These are phyloP conservation scores for Hymenoscyphus repandus DNA, from an alignment of 2,329 filamentous ascomycete species.

Conservation along the genomic window DNA sequence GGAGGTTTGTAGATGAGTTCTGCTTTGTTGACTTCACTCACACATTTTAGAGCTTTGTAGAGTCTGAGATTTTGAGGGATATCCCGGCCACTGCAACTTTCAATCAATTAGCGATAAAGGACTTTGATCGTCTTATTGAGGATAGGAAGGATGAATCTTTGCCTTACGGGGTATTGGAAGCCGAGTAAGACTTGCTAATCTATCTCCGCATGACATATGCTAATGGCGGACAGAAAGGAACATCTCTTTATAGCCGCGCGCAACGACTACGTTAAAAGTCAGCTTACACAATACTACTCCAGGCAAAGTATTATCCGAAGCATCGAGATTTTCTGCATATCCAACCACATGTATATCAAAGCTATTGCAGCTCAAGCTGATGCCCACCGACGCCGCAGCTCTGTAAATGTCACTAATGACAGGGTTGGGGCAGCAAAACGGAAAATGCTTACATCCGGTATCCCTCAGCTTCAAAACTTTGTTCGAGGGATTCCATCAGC, in stretches of 20 bases:
- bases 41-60: too few relatives aligned
- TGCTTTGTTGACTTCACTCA: too few relatives aligned
- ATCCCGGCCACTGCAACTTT: slow-evolving; percentile 6
- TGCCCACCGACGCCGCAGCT: background rate
- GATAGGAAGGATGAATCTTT: background rate
- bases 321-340: slow-evolving; percentile 3
- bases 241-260: slow-evolving; percentile 10
- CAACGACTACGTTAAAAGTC: slow-evolving; percentile 7
- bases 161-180: background rate
- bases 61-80: slow-evolving; percentile 10
- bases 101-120: background rate
- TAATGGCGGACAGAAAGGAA: slow-evolving; percentile 6
- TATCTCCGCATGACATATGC: background rate
- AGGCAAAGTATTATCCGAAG: too few relatives aligned
- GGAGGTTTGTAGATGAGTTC: slow-evolving; percentile 3
- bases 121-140: slow-evolving; percentile 1
- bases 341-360: slow-evolving; percentile 9
- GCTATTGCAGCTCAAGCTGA: background rate
- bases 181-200: too few relatives aligned
- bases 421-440: slow-evolving; percentile 1
- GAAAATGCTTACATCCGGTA: slow-evolving; percentile 6
- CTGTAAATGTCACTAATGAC: background rate
- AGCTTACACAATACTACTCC: too few relatives aligned
- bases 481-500: slow-evolving; percentile 7
- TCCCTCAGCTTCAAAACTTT: slow-evolving; percentile 8